Evolutionary conservation across 805 yeast species (phyloP).

Genomic region (Pichia exigua): DNA sequence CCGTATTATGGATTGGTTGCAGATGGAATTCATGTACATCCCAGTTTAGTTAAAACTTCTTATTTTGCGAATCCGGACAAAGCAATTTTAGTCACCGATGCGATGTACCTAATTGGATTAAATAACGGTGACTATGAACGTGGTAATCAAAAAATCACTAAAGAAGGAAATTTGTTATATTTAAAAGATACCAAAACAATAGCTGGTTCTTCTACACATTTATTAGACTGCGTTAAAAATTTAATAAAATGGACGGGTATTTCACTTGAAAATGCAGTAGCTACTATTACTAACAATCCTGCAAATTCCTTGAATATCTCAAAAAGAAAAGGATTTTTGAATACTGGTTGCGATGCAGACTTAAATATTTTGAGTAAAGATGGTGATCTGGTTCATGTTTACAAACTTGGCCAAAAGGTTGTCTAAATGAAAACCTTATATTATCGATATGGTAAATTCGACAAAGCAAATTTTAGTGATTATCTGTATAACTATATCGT

Average conservation of each 20-base stretch:
- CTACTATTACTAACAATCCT: constrained; percentile 47
- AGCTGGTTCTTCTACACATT: constrained; percentile 55
- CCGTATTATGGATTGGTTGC: constrained; percentile 50
- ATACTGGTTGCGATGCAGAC: constrained; percentile 50
- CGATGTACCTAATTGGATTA: constrained; percentile 49
- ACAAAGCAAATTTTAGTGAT: too few species aligned
- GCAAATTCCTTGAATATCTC: constrained; percentile 40
- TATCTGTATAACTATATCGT: too few species aligned
- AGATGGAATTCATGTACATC: constrained; percentile 55
- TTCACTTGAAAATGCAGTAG: constrained; percentile 44
- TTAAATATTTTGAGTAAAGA: constrained; percentile 36
- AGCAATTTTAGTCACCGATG: constrained; percentile 50
- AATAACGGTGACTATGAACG: constrained; percentile 50
- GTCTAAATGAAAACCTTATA: background rate
- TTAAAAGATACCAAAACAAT: constrained; percentile 49
- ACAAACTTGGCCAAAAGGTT: constrained; percentile 38
- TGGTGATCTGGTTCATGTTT: constrained; percentile 42
- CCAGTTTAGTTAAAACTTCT: constrained; percentile 42
- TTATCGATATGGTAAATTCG: background rate
- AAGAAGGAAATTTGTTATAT: constrained; percentile 38
- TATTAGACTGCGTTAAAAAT: constrained; percentile 43
- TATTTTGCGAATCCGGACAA: constrained; percentile 45
- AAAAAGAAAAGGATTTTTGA: constrained; percentile 41
- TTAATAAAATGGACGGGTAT: constrained; percentile 42
- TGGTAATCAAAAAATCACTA: constrained; percentile 39